Percentiles rank a stretch among this genome's conserved stretches.
phyloP scores from a whole-genome alignment of 2,329 filamentous ascomycete species.

The Chaetomium olivaceum region DNA sequence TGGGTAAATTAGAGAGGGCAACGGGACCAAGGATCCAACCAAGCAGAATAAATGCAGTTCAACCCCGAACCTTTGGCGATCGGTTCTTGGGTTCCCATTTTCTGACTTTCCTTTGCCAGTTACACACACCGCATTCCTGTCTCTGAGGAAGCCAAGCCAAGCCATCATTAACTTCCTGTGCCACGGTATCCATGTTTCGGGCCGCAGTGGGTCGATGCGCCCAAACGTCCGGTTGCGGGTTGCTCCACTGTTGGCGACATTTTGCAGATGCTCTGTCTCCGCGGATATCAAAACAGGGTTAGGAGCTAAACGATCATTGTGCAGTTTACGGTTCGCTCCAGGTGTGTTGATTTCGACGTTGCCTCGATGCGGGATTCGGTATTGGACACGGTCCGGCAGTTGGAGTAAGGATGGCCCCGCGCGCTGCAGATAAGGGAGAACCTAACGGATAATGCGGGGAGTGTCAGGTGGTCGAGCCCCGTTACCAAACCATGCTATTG shows the following conservation, averaged over 20 bases:
- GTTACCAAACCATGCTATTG: slow-evolving; percentile 13
- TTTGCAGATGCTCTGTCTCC: neutral
- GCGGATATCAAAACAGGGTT: neutral
- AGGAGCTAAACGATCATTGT: no score
- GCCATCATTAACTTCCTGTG: neutral
- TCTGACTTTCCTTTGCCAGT: neutral
- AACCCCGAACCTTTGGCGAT: neutral
- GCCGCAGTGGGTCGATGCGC: slow-evolving; percentile 1
- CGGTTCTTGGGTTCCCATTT: neutral
- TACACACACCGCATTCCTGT: neutral
- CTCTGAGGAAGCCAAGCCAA: neutral
- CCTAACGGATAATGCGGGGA: slow-evolving; percentile 12
- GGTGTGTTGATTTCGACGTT: neutral
- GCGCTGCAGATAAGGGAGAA: neutral
- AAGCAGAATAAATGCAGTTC: neutral
- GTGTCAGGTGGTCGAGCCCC: slow-evolving; percentile 19
- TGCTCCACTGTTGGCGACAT: neutral
- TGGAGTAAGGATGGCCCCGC: slow-evolving; percentile 2
- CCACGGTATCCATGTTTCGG: neutral
- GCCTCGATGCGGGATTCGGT: neutral
- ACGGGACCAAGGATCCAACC: neutral
- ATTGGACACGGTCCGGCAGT: neutral
- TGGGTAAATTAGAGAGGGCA: neutral
- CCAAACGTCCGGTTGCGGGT: neutral
- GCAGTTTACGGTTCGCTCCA: no score